These are phyloP conservation scores for Blastomyces parvus DNA, from an alignment of 2,329 filamentous ascomycete species.

Conservation along the genomic window DNA sequence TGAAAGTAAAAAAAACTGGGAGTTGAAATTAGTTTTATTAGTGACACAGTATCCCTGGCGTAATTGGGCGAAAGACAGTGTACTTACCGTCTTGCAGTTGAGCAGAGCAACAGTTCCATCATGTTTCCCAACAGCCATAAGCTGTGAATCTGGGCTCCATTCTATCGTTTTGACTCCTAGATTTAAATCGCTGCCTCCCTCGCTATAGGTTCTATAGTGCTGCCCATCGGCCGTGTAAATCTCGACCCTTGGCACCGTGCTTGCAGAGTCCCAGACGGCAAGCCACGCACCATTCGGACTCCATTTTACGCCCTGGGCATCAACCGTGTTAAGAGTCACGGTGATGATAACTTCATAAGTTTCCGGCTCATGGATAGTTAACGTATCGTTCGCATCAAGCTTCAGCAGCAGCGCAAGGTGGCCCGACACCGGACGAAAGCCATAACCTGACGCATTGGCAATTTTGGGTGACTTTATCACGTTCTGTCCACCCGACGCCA, in stretches of 20 bases:
- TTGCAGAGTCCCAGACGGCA: conserved; percentile 47
- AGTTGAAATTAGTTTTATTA: not conserved
- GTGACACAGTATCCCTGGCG: not conserved
- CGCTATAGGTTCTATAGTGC: conserved; percentile 45
- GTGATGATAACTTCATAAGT: conserved; percentile 29
- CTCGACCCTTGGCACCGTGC: conserved; percentile 41
- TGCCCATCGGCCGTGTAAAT: conserved; percentile 53
- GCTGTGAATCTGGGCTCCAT: conserved; percentile 43
- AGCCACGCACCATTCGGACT: conserved; percentile 52
- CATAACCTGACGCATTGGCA: conserved; percentile 28
- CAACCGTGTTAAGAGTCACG: conserved; percentile 39
- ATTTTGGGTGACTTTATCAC: conserved; percentile 35
- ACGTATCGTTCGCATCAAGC: conserved; percentile 29
- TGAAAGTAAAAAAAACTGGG: conserved; percentile 23
- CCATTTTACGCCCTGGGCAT: conserved; percentile 52
- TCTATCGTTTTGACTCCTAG: conserved; percentile 45
- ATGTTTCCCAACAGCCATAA: conserved; percentile 43
- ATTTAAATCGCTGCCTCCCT: conserved; percentile 34
- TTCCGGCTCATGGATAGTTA: conserved; percentile 31
- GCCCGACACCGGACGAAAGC: conserved; percentile 32
- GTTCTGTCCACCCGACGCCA: conserved; percentile 28
- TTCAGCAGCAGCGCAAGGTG: conserved; percentile 35
- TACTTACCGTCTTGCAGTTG: conserved; percentile 33
- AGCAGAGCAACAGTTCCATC: conserved; percentile 43
- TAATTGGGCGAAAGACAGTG: not conserved